Evolutionary conservation across 2,329 filamentous ascomycete species (phyloP).

Genomic region (Claviceps sorghi): DNA sequence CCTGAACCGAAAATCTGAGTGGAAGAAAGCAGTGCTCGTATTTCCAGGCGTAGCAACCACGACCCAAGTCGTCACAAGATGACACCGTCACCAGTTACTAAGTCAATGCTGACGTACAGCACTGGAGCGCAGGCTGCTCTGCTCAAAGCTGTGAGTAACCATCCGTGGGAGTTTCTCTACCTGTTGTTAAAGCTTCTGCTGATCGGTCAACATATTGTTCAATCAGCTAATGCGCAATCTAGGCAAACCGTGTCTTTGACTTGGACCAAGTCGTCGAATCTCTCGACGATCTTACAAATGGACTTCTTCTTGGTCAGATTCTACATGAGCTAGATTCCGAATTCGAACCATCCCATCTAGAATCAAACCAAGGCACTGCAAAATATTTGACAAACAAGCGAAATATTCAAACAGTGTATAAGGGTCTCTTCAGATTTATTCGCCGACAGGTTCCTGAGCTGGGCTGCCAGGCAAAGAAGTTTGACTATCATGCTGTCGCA

Average conservation of each 20-base stretch:
- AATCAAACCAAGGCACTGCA: conserved; percentile 28
- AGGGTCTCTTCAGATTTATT: conserved; percentile 40
- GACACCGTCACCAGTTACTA: not conserved
- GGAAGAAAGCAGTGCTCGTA: not conserved
- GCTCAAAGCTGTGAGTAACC: conserved; percentile 35
- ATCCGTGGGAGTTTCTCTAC: not conserved
- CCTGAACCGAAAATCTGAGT: not conserved
- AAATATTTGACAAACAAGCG: conserved; percentile 34
- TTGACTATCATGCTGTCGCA: conserved; percentile 43
- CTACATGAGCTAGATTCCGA: conserved; percentile 42
- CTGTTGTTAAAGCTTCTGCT: not conserved
- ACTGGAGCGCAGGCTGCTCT: conserved; percentile 37
- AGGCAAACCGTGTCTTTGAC: conserved; percentile 27
- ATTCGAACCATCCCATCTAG: conserved; percentile 41
- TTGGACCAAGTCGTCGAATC: conserved; percentile 31
- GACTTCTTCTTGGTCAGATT: conserved; percentile 38
- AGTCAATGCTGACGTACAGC: conserved; percentile 24
- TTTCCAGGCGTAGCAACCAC: not conserved
- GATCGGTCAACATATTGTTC: not conserved
- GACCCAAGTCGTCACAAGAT: not conserved
- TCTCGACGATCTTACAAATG: conserved; percentile 38
- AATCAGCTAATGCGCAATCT: conserved; percentile 2
- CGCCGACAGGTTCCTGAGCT: conserved; percentile 37
- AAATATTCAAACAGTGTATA: conserved; percentile 39
- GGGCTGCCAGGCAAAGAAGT: conserved; percentile 34